phyloP scores from a whole-genome alignment of 2,329 filamentous ascomycete genomes.

The Fusarium sterilihyphosum region DNA sequence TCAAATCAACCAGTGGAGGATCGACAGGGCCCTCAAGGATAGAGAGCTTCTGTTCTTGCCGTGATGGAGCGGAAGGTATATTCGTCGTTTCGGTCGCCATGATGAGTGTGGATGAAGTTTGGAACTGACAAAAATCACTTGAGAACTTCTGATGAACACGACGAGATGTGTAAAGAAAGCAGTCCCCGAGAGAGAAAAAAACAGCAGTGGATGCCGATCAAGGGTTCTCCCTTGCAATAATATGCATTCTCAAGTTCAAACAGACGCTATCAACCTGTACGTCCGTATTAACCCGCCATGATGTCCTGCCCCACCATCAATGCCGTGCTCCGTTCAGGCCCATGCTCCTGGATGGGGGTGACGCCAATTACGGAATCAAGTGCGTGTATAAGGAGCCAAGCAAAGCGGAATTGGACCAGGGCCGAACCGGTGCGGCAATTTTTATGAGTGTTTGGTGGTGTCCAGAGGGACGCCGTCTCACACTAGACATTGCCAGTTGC shows the following conservation, averaged over 20 bases:
- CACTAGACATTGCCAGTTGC: constrained; percentile 13
- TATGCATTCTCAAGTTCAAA: constrained; percentile 27
- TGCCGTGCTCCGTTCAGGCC: constrained; percentile 32
- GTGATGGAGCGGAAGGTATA: constrained; percentile 43
- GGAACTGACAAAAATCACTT: not conserved
- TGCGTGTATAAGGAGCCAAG: not conserved
- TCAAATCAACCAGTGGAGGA: constrained; percentile 76
- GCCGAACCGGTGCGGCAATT: constrained; percentile 38
- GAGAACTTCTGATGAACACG: not conserved
- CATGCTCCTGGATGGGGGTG: constrained; percentile 24
- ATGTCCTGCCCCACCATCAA: constrained; percentile 34
- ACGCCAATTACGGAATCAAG: constrained; percentile 29
- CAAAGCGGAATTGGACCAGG: constrained; percentile 10
- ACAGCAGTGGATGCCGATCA: constrained; percentile 4
- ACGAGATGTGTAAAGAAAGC: not conserved
- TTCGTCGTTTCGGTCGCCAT: constrained; percentile 46
- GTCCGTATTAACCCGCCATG: constrained; percentile 36
- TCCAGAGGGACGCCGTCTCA: not conserved
- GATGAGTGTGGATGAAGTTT: constrained; percentile 14
- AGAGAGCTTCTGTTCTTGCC: constrained; percentile 57
- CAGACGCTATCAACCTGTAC: constrained; percentile 24
- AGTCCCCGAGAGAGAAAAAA: not conserved
- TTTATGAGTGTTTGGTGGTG: constrained; percentile 11
- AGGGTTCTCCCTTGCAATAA: constrained; percentile 25
- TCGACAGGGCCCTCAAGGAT: constrained; percentile 75